Conservation (phyloP, 768 basidiomycete species). For the Boletus subcaerulescens region DNA sequence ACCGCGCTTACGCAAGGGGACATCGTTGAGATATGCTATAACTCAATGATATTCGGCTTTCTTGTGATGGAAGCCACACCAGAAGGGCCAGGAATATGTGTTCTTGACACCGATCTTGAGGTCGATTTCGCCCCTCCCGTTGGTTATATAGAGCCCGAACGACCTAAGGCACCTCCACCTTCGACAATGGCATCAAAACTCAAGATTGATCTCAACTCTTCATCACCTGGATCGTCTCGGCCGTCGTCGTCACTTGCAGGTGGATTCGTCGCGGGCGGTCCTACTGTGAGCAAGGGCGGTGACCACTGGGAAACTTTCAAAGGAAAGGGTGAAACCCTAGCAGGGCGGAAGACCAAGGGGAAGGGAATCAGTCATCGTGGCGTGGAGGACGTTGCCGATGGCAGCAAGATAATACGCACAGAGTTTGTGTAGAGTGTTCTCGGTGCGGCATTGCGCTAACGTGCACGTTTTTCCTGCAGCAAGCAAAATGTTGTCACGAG, state of each 20-base stretch:
- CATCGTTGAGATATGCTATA: constrained; percentile 98
- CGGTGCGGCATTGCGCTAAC: constrained; percentile 6
- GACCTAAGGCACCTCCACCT: constrained; percentile 75
- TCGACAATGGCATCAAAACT: constrained; percentile 96
- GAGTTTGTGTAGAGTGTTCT: constrained; percentile 57
- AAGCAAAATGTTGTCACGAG: constrained; percentile 83
- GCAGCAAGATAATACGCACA: constrained; percentile 87
- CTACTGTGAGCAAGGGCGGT: constrained; percentile 67
- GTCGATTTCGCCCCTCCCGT: constrained; percentile 95
- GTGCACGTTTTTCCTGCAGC: constrained; percentile 39
- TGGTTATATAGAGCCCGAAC: constrained; percentile 92
- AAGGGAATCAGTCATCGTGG: constrained; percentile 86
- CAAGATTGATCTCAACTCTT: constrained; percentile 87
- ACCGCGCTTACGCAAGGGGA: constrained; percentile 91
- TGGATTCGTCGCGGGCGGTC: constrained; percentile 52
- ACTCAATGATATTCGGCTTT: constrained; percentile 91
- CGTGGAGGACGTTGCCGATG: constrained; percentile 72
- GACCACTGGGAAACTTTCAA: constrained; percentile 96
- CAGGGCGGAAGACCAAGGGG: constrained; percentile 91
- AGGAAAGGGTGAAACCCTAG: constrained; percentile 88
- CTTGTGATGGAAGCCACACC: constrained; percentile 93
- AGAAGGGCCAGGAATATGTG: constrained; percentile 81
- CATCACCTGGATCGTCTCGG: constrained; percentile 82
- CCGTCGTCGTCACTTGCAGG: constrained; percentile 74
- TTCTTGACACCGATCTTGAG: constrained; percentile 95